Percentiles rank a stretch among this genome's conserved stretches.
Evolutionary conservation across 164 flowering plant species (phyloP).

Genomic region (Dillenia turbinata): DNA sequence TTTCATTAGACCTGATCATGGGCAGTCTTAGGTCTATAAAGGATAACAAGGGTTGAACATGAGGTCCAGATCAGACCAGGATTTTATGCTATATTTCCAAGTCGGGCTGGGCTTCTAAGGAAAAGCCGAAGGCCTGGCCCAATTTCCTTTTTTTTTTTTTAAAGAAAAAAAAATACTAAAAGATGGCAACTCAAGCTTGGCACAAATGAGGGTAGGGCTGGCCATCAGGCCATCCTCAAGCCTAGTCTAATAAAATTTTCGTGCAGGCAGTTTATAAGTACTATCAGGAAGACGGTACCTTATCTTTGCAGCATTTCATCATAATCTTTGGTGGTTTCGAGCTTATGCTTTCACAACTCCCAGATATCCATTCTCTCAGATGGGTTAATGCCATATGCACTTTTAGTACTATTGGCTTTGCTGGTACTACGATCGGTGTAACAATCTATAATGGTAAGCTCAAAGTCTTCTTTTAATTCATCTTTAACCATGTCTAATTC

Average conservation of each 20-base stretch:
- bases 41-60: too few species aligned
- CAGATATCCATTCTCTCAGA: conserved; percentile 58
- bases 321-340: conserved; percentile 50
- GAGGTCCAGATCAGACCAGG: too few species aligned
- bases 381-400: conserved; percentile 68
- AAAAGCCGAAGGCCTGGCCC: too few species aligned
- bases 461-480: not conserved
- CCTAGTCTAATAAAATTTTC: not conserved
- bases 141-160: not conserved
- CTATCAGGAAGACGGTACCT: conserved; percentile 31
- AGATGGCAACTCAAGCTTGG: too few species aligned
- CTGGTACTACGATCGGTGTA: conserved; percentile 52
- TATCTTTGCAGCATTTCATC: conserved; percentile 55
- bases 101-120: too few species aligned
- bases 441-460: conserved; percentile 45
- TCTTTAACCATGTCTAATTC: not conserved
- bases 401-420: conserved; percentile 51
- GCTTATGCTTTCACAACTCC: conserved; percentile 56
- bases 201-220: too few species aligned
- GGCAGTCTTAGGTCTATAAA: too few species aligned
- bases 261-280: conserved; percentile 52
- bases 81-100: too few species aligned
- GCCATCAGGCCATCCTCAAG: too few species aligned
- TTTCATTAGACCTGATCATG: too few species aligned
- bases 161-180: not conserved